Evolutionary conservation across 2,329 filamentous ascomycete genomes (phyloP).

Genomic region (Sporothrix mexicana): DNA sequence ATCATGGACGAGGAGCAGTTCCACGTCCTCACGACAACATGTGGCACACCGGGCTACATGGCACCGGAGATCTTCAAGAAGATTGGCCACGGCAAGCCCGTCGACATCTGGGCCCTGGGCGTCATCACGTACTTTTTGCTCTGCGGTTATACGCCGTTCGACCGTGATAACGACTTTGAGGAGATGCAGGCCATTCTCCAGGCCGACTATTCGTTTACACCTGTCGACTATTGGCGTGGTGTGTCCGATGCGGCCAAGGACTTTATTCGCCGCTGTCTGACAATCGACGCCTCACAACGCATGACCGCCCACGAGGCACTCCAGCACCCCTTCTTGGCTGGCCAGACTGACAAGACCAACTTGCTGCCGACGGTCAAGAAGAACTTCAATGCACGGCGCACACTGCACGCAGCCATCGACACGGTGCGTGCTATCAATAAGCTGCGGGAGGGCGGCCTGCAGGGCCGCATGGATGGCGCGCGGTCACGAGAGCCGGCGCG

Average conservation of each 20-base stretch:
- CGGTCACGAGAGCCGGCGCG: constrained; percentile 57
- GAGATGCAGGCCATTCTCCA: constrained; percentile 99
- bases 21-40: constrained; percentile 95
- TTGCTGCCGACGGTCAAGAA: constrained; percentile 72
- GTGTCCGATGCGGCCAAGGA: constrained; percentile 85
- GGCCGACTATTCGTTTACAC: constrained; percentile 95
- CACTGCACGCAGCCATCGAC: constrained; percentile 72
- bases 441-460: constrained; percentile 60
- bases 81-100: constrained; percentile 94
- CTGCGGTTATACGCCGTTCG: constrained; percentile 97
- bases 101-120: constrained; percentile 97
- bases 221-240: constrained; percentile 93
- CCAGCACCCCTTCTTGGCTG: constrained; percentile 68
- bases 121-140: constrained; percentile 99
- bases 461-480: constrained; percentile 66
- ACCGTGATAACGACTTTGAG: constrained; percentile 95
- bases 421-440: constrained; percentile 75
- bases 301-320: constrained; percentile 88
- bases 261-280: constrained; percentile 91
- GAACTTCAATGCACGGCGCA: constrained; percentile 74
- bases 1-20: constrained; percentile 99
- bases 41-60: constrained; percentile 98
- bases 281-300: constrained; percentile 82
- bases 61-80: constrained; percentile 99
- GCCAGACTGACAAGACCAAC: constrained; percentile 60